Evolutionary conservation across 169 alveolate genomes (phyloP).

Genomic region (Plasmodium coatneyi): DNA sequence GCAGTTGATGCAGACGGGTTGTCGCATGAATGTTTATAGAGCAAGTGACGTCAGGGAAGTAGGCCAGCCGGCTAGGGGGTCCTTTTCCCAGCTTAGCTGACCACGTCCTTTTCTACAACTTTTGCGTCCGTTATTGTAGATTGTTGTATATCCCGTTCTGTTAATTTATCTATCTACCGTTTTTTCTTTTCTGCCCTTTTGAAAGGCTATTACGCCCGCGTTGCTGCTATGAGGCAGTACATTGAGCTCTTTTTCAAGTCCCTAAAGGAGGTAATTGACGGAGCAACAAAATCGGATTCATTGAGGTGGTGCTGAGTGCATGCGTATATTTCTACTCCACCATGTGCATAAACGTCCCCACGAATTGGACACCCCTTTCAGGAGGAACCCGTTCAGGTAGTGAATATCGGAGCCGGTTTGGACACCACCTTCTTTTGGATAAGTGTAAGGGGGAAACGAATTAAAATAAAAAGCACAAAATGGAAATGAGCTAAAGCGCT

Average conservation of each 20-base stretch:
- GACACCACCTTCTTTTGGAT: constrained; percentile 77
- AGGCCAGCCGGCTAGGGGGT: not conserved
- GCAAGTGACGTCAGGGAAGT: not conserved
- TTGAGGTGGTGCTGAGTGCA: not conserved
- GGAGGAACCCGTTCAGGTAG: constrained; percentile 58
- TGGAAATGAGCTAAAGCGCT: not conserved
- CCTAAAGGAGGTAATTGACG: constrained; percentile 19
- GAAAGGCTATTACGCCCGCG: constrained; percentile 76
- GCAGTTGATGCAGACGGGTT: not conserved
- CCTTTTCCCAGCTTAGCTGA: not conserved
- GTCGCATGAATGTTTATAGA: not conserved
- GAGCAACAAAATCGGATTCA: not conserved
- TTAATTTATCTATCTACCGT: not conserved
- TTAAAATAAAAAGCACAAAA: not conserved
- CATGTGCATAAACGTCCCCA: not conserved
- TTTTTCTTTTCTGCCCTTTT: not conserved
- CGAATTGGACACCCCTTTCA: not conserved
- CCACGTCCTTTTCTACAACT: not conserved
- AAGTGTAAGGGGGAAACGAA: constrained; percentile 15
- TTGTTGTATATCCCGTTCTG: not conserved
- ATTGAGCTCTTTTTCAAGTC: constrained; percentile 73
- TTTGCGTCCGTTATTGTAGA: not conserved
- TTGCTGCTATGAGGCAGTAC: constrained; percentile 64
- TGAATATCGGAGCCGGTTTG: constrained; percentile 75
- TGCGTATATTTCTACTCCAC: not conserved